Percentiles rank a stretch among this genome's conserved stretches.
Conservation (phyloP, 805 yeast species). For the Zygosaccharomyces lentus region DNA sequence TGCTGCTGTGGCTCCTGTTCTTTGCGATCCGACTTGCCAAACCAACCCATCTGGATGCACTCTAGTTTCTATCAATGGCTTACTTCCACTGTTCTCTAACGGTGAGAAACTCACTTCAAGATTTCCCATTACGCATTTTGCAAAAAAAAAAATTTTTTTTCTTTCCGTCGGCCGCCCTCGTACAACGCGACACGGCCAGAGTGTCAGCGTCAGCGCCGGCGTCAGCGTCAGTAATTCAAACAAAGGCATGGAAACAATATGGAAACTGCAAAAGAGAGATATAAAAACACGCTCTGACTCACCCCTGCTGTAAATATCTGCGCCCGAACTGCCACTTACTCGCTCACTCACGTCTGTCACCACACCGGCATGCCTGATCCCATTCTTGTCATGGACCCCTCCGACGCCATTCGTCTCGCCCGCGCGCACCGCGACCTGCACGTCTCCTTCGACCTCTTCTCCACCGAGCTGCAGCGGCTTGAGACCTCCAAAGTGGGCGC, state of each 20-base stretch:
- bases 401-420: not conserved
- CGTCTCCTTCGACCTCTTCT: slow-evolving; percentile 4
- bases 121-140: slow-evolving; percentile 1
- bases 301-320: not conserved
- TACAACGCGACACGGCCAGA: not conserved
- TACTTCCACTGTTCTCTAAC: not conserved
- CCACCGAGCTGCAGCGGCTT: slow-evolving; percentile 6
- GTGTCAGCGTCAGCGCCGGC: not conserved
- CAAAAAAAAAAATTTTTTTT: slow-evolving; percentile 1
- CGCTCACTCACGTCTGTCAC: no score
- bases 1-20: slow-evolving; percentile 13
- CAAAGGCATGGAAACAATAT: not conserved
- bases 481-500: not conserved
- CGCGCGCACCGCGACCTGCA: slow-evolving; percentile 1
- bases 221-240: slow-evolving; percentile 3
- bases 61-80: not conserved
- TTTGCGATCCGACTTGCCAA: slow-evolving; percentile 10
- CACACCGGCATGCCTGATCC: not conserved
- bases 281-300: not conserved
- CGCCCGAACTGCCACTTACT: not conserved
- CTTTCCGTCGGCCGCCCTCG: not conserved
- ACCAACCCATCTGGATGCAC: slow-evolving; percentile 4
- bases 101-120: not conserved
- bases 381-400: not conserved
- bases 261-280: not conserved